These are phyloP conservation scores for Kazachstania sp. DNA, from an alignment of 1,139 yeast genomes.

Conservation along the genomic window DNA sequence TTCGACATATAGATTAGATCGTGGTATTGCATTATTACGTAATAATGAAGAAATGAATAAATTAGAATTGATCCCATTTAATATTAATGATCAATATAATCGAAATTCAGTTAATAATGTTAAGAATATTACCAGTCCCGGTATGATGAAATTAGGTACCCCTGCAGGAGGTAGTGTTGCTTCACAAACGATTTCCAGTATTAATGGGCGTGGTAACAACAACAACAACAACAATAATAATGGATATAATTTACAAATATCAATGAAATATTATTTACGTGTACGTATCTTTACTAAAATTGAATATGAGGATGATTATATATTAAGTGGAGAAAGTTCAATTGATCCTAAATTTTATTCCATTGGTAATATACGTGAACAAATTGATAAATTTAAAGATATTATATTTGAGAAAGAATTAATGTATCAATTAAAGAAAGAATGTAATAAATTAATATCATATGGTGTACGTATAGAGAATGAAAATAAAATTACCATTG, in stretches of 20 bases:
- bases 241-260: background rate
- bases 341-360: slow-evolving; percentile 15
- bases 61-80: slow-evolving; percentile 35
- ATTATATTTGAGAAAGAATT: slow-evolving; percentile 78
- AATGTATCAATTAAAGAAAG: slow-evolving; percentile 58
- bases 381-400: slow-evolving; percentile 54
- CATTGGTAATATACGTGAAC: slow-evolving; percentile 37
- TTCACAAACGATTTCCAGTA: no score
- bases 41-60: slow-evolving; percentile 31
- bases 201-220: no score
- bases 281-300: slow-evolving; percentile 47
- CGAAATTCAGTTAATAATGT: no score
- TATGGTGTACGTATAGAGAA: slow-evolving; percentile 62
- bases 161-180: background rate
- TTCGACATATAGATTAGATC: slow-evolving; percentile 55
- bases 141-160: slow-evolving; percentile 6
- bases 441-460: slow-evolving; percentile 63
- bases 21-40: slow-evolving; percentile 64
- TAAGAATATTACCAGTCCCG: background rate
- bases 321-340: slow-evolving; percentile 32
- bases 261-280: slow-evolving; percentile 33
- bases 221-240: no score
- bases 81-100: slow-evolving; percentile 5
- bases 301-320: slow-evolving; percentile 46
- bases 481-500: slow-evolving; percentile 55